These are phyloP conservation scores for Penicillium canescens DNA, from an alignment of 495 filamentous ascomycete genomes.

Conservation along the genomic window DNA sequence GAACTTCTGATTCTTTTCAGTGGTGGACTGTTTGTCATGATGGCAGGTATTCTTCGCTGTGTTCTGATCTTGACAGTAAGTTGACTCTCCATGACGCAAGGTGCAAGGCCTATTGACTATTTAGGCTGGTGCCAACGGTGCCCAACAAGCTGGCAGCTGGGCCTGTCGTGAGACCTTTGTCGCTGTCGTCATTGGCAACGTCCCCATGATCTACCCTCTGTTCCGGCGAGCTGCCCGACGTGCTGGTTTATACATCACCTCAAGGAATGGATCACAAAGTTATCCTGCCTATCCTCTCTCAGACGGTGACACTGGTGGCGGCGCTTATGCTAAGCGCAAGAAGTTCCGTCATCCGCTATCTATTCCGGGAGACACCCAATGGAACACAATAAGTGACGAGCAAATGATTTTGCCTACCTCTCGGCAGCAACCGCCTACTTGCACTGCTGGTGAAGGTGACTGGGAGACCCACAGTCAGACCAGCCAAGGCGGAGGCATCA, in stretches of 20 bases:
- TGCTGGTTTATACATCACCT: slow-evolving; percentile 30
- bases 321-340: slow-evolving; percentile 24
- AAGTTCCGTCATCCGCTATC: slow-evolving; percentile 43
- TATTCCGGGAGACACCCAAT: slow-evolving; percentile 37
- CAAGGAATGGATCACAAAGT: slow-evolving; percentile 12
- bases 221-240: slow-evolving; percentile 38
- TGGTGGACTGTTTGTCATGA: slow-evolving; percentile 60
- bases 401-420: slow-evolving; percentile 36
- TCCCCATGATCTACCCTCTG: slow-evolving; percentile 61
- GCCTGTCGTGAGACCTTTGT: slow-evolving; percentile 65
- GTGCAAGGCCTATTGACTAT: background rate
- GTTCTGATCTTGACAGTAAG: slow-evolving; percentile 54
- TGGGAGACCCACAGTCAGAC: slow-evolving; percentile 28
- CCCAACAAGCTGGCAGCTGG: slow-evolving; percentile 59
- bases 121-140: slow-evolving; percentile 47
- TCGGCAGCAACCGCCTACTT: slow-evolving; percentile 28
- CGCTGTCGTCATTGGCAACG: slow-evolving; percentile 58
- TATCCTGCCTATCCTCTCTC: slow-evolving; percentile 33
- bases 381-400: slow-evolving; percentile 42
- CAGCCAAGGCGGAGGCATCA: slow-evolving; percentile 27
- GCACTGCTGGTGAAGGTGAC: slow-evolving; percentile 21
- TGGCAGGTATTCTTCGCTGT: slow-evolving; percentile 59
- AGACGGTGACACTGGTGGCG: slow-evolving; percentile 18
- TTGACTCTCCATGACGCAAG: background rate
- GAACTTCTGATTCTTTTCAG: slow-evolving; percentile 58